Evolutionary conservation across 352 stramenopile species (phyloP).

Genomic region (Sclerospora graminicola): DNA sequence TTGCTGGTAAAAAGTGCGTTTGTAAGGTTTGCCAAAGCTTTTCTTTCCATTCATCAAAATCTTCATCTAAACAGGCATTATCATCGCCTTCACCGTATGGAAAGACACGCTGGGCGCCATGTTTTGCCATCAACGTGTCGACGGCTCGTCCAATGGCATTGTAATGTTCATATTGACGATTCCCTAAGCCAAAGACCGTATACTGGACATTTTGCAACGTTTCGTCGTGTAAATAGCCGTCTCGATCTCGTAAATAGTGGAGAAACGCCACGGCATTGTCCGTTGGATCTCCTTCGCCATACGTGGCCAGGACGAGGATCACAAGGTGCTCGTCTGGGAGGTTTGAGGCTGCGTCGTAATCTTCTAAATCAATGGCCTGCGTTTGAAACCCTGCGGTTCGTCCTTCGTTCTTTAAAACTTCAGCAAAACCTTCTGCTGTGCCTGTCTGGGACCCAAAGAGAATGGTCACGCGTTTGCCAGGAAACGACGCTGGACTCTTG

Average conservation of each 20-base stretch:
- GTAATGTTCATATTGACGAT: constrained; percentile 98
- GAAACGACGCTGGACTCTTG: constrained; percentile 28
- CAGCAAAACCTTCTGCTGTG: constrained; percentile 95
- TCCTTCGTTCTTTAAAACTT: constrained; percentile 87
- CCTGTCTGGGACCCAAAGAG: constrained; percentile 97
- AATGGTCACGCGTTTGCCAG: constrained; percentile 76
- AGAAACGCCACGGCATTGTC: constrained; percentile 95
- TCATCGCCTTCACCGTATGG: constrained; percentile 94
- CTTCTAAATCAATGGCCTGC: constrained; percentile 91
- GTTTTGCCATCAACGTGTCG: constrained; percentile 77
- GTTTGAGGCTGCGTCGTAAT: constrained; percentile 77
- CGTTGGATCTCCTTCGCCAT: constrained; percentile 96
- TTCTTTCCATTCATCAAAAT: constrained; percentile 94
- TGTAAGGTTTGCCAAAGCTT: constrained; percentile 76
- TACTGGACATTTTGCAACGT: constrained; percentile 71
- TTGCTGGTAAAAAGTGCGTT: constrained; percentile 43
- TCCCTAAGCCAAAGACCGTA: constrained; percentile 96
- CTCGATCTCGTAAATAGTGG: constrained; percentile 82
- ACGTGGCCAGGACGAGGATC: constrained; percentile 95
- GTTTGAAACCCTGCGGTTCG: constrained; percentile 80
- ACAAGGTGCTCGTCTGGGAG: constrained; percentile 47
- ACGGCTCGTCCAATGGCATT: constrained; percentile 93
- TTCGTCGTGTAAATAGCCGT: constrained; percentile 8
- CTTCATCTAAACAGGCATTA: constrained; percentile 89
- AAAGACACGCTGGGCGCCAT: constrained; percentile 81